Evolutionary conservation across 2,329 filamentous ascomycete species (phyloP), one percentile per base, ranked within the genome.

Genomic region (Cytospora piceae): DNA sequence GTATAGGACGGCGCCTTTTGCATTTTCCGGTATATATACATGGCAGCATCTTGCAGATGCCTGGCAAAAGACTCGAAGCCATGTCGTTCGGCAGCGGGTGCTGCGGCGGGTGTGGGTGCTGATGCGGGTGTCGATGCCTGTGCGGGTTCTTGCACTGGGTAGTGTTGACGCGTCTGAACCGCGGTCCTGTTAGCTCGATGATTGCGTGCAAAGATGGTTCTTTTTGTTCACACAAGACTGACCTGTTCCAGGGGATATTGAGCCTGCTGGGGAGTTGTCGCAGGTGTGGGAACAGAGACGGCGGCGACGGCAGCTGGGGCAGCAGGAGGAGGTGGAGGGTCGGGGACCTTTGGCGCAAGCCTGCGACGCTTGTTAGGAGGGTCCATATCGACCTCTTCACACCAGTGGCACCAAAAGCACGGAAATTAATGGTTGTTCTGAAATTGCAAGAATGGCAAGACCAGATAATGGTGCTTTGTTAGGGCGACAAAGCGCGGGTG

Each of bases 41-140:
- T 88, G 69, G 87, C 87, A 58, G 87, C 87, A 81, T 89, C 87
- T 73, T 90, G 87, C 54, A 90, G 81, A 77, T 90, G 87, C 56
- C 87, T 83, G 67, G 87, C 87, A 73, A 89, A 89, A 61, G 85
- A 83, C 75, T 89, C 87, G 76, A 89, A 90, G 71, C 89, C 86
- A 76, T 86, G 82, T 70, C 84, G 82, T 71, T 86, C 82, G 63
- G 75, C 73, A 71, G 67, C 65, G 42, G 60, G 54, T 14, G 60
- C 46, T 1, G 46, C 7, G n/a, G 46, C 46, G 46, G 46, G 56
- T 2, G 56, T 9, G n/a, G 46, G 46, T 49, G 46, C 74, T 29
- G 72, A 66, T 7, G 70, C 29, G 14, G 69, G 69, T 31, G 70
- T 20, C 11, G 46, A 3, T 14, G 46, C 46, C 12, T n/a, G n/a